These are phyloP conservation scores for Taxillus chinensis DNA, from an alignment of 164 flowering plant species.

Conservation along the genomic window DNA sequence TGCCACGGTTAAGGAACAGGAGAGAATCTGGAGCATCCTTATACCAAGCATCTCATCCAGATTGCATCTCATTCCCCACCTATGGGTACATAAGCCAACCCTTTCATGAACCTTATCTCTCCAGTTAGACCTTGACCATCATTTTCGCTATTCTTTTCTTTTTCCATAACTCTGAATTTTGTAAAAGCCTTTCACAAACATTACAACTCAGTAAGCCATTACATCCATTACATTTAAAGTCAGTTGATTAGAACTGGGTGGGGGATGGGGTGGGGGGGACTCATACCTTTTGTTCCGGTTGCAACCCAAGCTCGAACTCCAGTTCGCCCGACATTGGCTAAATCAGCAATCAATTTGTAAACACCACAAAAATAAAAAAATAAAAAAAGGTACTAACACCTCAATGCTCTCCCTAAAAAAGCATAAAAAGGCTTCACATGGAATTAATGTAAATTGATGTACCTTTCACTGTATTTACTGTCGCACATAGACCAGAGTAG, in stretches of 20 bases:
- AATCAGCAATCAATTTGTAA: constrained; percentile 7
- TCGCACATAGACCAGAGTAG: constrained; percentile 74
- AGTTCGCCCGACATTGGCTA: constrained; percentile 28
- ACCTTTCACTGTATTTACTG: constrained; percentile 40
- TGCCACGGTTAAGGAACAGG: too few relatives aligned
- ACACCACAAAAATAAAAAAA: not conserved
- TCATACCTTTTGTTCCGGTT: constrained; percentile 61
- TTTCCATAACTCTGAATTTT: too few relatives aligned
- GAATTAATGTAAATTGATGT: constrained; percentile 4
- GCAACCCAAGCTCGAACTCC: constrained; percentile 85
- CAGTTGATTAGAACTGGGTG: not conserved
- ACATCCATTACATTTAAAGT: not conserved
- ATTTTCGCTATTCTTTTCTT: too few relatives aligned
- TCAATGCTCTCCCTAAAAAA: not conserved
- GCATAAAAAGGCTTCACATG: not conserved
- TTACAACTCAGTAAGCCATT: too few relatives aligned
- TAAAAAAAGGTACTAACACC: not conserved
- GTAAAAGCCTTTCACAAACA: not conserved
- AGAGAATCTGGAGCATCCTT: too few relatives aligned
- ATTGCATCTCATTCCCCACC: too few relatives aligned
- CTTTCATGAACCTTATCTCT: too few relatives aligned
- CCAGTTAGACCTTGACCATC: too few relatives aligned
- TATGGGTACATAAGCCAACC: too few relatives aligned
- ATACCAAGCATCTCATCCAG: too few relatives aligned
- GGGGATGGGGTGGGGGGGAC: not conserved